Evolutionary conservation across 768 basidiomycete species (phyloP).

Genomic region (Phaeolepiota aurea): DNA sequence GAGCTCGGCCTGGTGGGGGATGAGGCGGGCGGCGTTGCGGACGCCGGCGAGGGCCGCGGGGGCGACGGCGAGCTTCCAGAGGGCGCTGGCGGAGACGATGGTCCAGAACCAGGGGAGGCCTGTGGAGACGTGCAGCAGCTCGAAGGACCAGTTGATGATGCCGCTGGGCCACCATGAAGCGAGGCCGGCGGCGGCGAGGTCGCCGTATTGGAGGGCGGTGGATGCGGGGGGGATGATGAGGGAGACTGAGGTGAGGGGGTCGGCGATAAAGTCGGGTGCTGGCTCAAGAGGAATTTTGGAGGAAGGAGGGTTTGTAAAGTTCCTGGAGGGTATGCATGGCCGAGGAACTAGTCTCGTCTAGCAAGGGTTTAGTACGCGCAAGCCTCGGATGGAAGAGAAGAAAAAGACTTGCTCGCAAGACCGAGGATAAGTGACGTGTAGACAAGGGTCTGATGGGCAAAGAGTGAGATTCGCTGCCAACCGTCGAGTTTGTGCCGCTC

Average conservation of each 20-base stretch:
- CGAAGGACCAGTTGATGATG: slow-evolving; percentile 51
- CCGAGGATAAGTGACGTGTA: neutral
- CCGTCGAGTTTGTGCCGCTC: too few relatives aligned
- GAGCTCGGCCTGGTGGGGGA: slow-evolving; percentile 49
- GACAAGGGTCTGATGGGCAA: neutral
- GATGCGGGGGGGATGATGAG: slow-evolving; percentile 8
- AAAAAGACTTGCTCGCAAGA: neutral
- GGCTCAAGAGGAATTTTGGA: slow-evolving; percentile 1
- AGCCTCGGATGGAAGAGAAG: neutral
- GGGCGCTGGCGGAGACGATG: slow-evolving; percentile 54
- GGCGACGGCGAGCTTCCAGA: slow-evolving; percentile 53
- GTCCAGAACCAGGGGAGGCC: slow-evolving; percentile 83
- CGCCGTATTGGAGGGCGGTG: slow-evolving; percentile 61
- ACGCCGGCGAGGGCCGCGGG: slow-evolving; percentile 52
- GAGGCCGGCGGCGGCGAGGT: slow-evolving; percentile 62
- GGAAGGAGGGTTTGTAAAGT: neutral
- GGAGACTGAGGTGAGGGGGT: slow-evolving; percentile 9
- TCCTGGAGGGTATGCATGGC: neutral
- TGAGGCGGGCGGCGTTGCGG: slow-evolving; percentile 51
- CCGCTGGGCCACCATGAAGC: slow-evolving; percentile 59
- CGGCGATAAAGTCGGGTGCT: slow-evolving; percentile 5
- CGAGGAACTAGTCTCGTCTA: neutral
- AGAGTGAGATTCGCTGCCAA: neutral
- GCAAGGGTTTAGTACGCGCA: neutral
- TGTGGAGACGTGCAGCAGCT: slow-evolving; percentile 58